Evolutionary conservation across 2,329 filamentous ascomycete genomes (phyloP).

Genomic region (Beauveria medogensis): DNA sequence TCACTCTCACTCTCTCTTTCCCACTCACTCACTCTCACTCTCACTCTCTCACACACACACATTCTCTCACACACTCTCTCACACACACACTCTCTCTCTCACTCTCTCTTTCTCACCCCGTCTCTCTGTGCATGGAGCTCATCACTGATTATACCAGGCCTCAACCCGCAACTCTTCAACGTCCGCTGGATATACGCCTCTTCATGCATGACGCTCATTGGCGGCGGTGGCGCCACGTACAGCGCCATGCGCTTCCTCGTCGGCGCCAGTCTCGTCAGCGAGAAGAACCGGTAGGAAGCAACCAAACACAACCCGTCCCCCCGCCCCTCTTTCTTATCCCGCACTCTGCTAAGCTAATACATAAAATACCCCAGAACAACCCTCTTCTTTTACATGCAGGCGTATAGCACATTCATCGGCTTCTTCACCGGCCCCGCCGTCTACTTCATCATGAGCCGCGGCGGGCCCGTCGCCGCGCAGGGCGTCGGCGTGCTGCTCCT

Average conservation of each 20-base stretch:
- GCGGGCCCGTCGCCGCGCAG: conserved; percentile 4
- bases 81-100: too few relatives aligned
- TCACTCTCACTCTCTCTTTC: too few relatives aligned
- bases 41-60: too few relatives aligned
- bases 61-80: too few relatives aligned
- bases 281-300: conserved; percentile 2
- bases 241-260: conserved; percentile 2
- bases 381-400: conserved; percentile 9
- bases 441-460: conserved; percentile 5
- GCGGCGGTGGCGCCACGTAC: conserved; percentile 2
- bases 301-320: too few relatives aligned
- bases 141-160: not conserved
- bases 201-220: conserved; percentile 7
- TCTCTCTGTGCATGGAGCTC: too few relatives aligned
- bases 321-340: too few relatives aligned
- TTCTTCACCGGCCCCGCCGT: conserved; percentile 8
- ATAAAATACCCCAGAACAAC: not conserved
- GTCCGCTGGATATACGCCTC: conserved; percentile 8
- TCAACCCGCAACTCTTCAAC: conserved; percentile 6
- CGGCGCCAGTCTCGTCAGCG: conserved; percentile 1
- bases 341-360: not conserved
- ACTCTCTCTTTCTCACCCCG: not conserved
- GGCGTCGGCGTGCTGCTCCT: not conserved
- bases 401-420: not conserved
- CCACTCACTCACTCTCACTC: too few relatives aligned